A percentile compares a stretch with the other conserved stretches of the same genome.
Conservation (phyloP, 2,329 filamentous ascomycete species). For the Blastomyces emzantsi region DNA sequence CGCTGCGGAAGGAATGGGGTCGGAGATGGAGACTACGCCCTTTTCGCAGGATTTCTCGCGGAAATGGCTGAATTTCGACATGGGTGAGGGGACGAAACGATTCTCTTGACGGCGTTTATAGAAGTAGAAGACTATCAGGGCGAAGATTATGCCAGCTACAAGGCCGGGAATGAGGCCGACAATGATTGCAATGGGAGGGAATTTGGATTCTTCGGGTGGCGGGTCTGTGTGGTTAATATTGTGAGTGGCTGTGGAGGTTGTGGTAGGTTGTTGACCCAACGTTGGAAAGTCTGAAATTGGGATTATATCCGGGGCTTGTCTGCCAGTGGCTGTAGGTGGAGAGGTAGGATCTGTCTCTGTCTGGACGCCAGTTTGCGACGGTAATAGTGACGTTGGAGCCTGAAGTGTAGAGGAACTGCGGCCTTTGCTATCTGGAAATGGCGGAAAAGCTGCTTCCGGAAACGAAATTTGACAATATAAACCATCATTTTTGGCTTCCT, state of each 20-base stretch:
- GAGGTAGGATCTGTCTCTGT: slow-evolving; percentile 12
- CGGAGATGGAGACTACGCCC: slow-evolving; percentile 32
- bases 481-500: no score
- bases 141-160: slow-evolving; percentile 40
- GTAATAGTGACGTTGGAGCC: slow-evolving; percentile 16
- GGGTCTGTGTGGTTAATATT: slow-evolving; percentile 19
- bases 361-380: slow-evolving; percentile 16
- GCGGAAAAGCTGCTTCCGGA: not conserved
- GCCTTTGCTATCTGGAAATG: not conserved
- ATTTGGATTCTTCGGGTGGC: slow-evolving; percentile 26
- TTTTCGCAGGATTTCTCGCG: slow-evolving; percentile 28
- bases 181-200: slow-evolving; percentile 34
- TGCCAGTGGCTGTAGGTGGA: slow-evolving; percentile 14
- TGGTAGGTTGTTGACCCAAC: slow-evolving; percentile 9
- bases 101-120: slow-evolving; percentile 25
- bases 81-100: slow-evolving; percentile 11
- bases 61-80: slow-evolving; percentile 21
- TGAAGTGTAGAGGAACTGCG: not conserved
- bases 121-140: slow-evolving; percentile 43
- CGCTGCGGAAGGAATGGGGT: slow-evolving; percentile 34
- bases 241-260: slow-evolving; percentile 17
- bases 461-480: not conserved
- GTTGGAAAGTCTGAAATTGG: not conserved
- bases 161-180: slow-evolving; percentile 41
- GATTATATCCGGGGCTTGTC: slow-evolving; percentile 8